Base-by-base conservation (phyloP, 164 flowering plant species). In the Berberis thunbergii region DNA sequence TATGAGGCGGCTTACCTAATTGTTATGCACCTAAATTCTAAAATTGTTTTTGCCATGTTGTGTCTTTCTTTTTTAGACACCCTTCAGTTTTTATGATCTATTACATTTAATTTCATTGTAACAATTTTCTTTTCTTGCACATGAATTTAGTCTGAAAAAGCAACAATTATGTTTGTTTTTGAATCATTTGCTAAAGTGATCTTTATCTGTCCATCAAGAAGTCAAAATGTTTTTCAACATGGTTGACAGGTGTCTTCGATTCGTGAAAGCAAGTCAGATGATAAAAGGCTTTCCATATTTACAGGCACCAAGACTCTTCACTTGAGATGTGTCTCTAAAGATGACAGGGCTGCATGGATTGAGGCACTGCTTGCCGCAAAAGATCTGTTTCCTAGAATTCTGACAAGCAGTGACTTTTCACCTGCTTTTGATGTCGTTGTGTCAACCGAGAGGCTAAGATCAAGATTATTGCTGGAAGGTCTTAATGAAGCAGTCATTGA, bases 301-400 rank as follows among this genome's bases (percentile, higher is more conserved):
- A 82, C 94, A 1, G 99, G 99, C 65, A 91, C 99, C 43, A 94
- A 94, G 70, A 91, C 96, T 62, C 97, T 91, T 75, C 99, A 94
- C 68, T 77, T 94, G 78, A 80, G 97, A 4, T 91, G 96, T 62
- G 74, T 76, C 61, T 79, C 90, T 67, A 81, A 82, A 77, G 96
- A 89, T 46, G 96, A 89, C 69, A 85, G 96, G 71, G 75, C 94
- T 63, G 75, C 81, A 50, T 94, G 99, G 99, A 75, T 91, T 69
- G 97, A 94, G 66, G 91, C 96, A 8, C 72, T 94, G 69, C 69
- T 76, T 59, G 78, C 86, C 63, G 88, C 94, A 50, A 94, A 94
- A 77, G 97, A 91, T 70, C 85, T 79, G 59, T 91, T 84, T 70
- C 99, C 99, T 49, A 78, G 92, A 73, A 74, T 71, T 40, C 64